Evolutionary conservation across 768 basidiomycete species (phyloP), one percentile per base, ranked within the genome.

Genomic region (Mrakia gelida): DNA sequence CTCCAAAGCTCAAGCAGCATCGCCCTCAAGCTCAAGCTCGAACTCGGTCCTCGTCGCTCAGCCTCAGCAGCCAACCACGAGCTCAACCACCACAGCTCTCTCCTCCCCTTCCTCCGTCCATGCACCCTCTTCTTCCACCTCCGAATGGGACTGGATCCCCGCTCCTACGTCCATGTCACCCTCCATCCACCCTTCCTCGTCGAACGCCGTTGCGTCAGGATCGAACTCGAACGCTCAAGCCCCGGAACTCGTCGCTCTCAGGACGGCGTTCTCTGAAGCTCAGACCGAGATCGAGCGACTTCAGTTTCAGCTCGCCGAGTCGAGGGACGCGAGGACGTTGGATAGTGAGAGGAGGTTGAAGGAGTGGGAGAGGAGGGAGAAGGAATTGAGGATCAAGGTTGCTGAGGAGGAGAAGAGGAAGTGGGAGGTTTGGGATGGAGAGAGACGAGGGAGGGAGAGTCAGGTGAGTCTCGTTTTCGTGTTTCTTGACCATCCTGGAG

Each of bases 361-460:
- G 67, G 67, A 70, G 67, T 70, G 67, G 67, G 67, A 70, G 38
- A 70, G n/a, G 41, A 41, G 67, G 8, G 67, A 70, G 41, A 38
- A 23, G 23, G 38, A 70, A 0, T 4, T 70, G 41, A 70, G 67
- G 38, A 7, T 41, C 67, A 38, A 26, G 67, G 38, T 70, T 13
- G 67, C 34, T 8, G 67, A 59, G 32, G 72, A 73, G 34, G 72
- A 73, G 52, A 54, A 54, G 34, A 30, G 72, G 34, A 73, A 73
- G 34, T 73, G 72, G 72, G 72, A 73, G 34, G 72, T 30, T 26
- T 73, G 72, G 72, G 72, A 73, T 15, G 28, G 52, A 26, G 72
- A 73, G 56, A 54, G 49, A 15, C 7, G 72, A 34, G 34, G 30
- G 3, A 28, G 72, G 34, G 72, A 73, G 23, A 38, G 54, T 10